Evolutionary conservation across 2,329 filamentous ascomycete genomes (phyloP).

Genomic region (Aspergillus fischeri): DNA sequence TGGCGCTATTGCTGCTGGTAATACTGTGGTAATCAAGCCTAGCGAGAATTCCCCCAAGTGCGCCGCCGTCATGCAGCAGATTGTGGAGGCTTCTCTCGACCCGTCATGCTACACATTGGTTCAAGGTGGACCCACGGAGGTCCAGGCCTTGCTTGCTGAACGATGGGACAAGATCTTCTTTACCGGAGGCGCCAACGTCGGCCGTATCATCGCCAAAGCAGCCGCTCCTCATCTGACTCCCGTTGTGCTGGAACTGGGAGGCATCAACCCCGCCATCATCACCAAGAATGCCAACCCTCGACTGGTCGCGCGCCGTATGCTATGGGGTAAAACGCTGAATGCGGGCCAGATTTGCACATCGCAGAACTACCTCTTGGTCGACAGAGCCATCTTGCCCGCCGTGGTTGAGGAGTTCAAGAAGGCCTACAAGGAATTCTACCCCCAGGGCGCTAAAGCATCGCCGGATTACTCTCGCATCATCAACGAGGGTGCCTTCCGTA

Average conservation of each 20-base stretch:
- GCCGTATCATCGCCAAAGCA: constrained; percentile 83
- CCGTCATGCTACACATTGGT: constrained; percentile 69
- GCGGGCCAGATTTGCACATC: constrained; percentile 89
- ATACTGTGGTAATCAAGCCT: constrained; percentile 85
- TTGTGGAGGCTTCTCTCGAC: constrained; percentile 74
- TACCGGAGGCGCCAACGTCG: constrained; percentile 75
- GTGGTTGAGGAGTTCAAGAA: constrained; percentile 73
- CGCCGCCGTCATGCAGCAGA: constrained; percentile 73
- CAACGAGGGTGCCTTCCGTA: constrained; percentile 72
- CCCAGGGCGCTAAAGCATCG: constrained; percentile 72
- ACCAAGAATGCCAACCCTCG: constrained; percentile 76
- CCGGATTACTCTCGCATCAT: constrained; percentile 76
- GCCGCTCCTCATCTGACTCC: constrained; percentile 87
- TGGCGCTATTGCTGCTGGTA: constrained; percentile 88
- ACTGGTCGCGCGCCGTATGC: constrained; percentile 74
- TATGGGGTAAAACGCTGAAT: constrained; percentile 86
- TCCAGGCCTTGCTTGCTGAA: constrained; percentile 73
- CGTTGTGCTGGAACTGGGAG: constrained; percentile 83
- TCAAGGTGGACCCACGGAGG: constrained; percentile 78
- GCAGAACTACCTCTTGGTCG: constrained; percentile 87
- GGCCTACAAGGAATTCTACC: constrained; percentile 73
- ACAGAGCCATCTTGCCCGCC: constrained; percentile 65
- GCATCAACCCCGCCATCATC: constrained; percentile 86
- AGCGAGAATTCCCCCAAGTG: constrained; percentile 75
- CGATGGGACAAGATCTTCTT: constrained; percentile 99